A percentile compares a stretch with the other conserved stretches of the same genome.
These are phyloP conservation scores for Chrysopogon serrulatus DNA, from an alignment of 176 grass and related monocot species.

Conservation along the genomic window DNA sequence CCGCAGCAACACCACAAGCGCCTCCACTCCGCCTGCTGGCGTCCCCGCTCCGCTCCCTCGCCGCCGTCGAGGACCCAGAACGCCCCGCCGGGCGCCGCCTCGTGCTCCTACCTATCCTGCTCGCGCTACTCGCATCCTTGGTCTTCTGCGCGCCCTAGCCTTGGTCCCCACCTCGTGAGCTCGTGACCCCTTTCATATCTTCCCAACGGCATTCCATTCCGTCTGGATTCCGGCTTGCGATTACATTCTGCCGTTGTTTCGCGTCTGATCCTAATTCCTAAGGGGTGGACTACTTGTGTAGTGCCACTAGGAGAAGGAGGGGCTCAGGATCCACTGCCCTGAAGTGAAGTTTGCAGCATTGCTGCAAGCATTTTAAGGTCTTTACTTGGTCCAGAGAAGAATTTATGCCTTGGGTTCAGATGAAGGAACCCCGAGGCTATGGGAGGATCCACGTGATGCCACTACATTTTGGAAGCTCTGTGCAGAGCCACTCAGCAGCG, in stretches of 20 bases:
- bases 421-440: constrained; percentile 51
- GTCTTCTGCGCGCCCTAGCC: constrained; percentile 46
- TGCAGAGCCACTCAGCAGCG: constrained; percentile 30
- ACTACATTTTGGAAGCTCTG: constrained; percentile 68
- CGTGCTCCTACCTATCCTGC: constrained; percentile 59
- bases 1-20: constrained; percentile 32
- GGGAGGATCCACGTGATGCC: constrained; percentile 68
- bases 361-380: neutral
- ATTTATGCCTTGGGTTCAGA: constrained; percentile 26
- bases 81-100: constrained; percentile 28
- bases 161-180: constrained; percentile 74
- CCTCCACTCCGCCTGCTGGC: neutral
- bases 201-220: neutral
- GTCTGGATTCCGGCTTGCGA: neutral
- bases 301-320: constrained; percentile 44
- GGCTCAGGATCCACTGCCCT: constrained; percentile 62
- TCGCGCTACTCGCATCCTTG: constrained; percentile 55
- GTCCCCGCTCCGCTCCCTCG: constrained; percentile 60
- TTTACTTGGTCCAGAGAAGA: neutral
- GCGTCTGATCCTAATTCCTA: constrained; percentile 12
- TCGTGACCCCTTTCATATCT: neutral
- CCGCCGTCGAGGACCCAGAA: constrained; percentile 66
- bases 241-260: neutral
- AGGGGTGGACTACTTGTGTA: constrained; percentile 36
- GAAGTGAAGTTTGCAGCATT: constrained; percentile 32